Conservation (phyloP, 1,284 basidiomycete species). For the Cystobasidium pallidum region DNA sequence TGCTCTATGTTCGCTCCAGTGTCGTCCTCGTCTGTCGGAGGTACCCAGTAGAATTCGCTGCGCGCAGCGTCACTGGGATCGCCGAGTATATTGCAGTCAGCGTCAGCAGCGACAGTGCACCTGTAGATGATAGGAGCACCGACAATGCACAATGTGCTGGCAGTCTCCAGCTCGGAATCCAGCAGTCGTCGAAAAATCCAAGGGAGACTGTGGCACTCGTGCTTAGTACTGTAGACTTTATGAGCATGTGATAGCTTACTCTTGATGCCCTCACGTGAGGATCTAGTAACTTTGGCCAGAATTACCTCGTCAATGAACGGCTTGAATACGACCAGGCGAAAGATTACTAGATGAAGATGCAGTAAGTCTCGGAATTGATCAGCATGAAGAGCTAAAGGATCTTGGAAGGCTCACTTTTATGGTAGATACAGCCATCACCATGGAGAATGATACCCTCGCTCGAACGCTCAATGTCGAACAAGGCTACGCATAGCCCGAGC, state of each 20-base stretch:
- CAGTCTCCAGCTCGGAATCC: slow-evolving; percentile 69
- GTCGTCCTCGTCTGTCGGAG: slow-evolving; percentile 54
- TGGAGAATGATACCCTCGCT: slow-evolving; percentile 91
- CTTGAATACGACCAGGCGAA: slow-evolving; percentile 85
- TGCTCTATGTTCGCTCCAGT: slow-evolving; percentile 45
- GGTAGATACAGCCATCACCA: slow-evolving; percentile 92
- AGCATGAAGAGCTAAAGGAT: background rate
- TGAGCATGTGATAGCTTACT: slow-evolving; percentile 62
- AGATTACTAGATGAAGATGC: slow-evolving; percentile 67
- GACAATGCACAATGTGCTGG: slow-evolving; percentile 77
- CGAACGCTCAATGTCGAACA: slow-evolving; percentile 82
- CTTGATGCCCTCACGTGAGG: slow-evolving; percentile 78
- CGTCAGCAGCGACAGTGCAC: background rate
- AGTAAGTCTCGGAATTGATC: too few relatives aligned
- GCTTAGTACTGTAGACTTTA: background rate
- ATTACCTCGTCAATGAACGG: slow-evolving; percentile 90
- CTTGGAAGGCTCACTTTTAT: slow-evolving; percentile 75
- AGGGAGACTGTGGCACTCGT: slow-evolving; percentile 67
- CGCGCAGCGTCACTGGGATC: slow-evolving; percentile 56
- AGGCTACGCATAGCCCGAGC: slow-evolving; percentile 84
- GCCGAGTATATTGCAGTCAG: background rate
- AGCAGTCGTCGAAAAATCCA: slow-evolving; percentile 93
- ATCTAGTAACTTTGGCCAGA: slow-evolving; percentile 81
- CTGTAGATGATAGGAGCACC: slow-evolving; percentile 52
- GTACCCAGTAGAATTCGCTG: slow-evolving; percentile 58